Conservation (phyloP, 2,329 filamentous ascomycete genomes). For the Fusarium sp. region DNA sequence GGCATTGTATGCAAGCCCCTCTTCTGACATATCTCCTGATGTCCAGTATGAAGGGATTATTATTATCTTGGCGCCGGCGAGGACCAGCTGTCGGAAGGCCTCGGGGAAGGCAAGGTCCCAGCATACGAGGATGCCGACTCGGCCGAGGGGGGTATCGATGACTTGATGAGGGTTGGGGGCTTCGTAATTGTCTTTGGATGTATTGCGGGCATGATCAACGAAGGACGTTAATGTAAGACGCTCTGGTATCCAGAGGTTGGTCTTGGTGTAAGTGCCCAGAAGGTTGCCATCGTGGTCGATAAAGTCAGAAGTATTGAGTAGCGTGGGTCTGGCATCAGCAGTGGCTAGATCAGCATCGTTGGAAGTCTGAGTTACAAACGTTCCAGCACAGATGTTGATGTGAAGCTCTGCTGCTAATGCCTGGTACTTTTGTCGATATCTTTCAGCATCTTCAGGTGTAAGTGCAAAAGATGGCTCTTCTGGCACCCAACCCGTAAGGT, state of each 20-base stretch:
- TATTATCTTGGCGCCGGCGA: constrained; percentile 75
- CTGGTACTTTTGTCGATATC: constrained; percentile 70
- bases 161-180: constrained; percentile 56
- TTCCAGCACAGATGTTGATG: constrained; percentile 80
- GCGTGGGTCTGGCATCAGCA: constrained; percentile 55
- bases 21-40: constrained; percentile 59
- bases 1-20: constrained; percentile 67
- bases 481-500: constrained; percentile 79
- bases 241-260: constrained; percentile 80
- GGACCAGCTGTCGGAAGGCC: constrained; percentile 77
- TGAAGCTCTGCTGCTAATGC: constrained; percentile 71
- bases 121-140: constrained; percentile 75
- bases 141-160: constrained; percentile 68
- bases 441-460: constrained; percentile 61
- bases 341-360: constrained; percentile 57
- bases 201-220: constrained; percentile 45
- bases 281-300: constrained; percentile 72
- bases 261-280: constrained; percentile 76
- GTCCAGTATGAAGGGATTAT: constrained; percentile 79
- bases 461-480: constrained; percentile 68
- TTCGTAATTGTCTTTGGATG: constrained; percentile 57
- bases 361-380: constrained; percentile 66
- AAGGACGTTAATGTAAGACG: constrained; percentile 63
- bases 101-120: constrained; percentile 86
- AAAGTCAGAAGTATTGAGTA: constrained; percentile 76